Base-by-base conservation (phyloP, 73 alveolate genomes). In the Paramecium bursaria region DNA sequence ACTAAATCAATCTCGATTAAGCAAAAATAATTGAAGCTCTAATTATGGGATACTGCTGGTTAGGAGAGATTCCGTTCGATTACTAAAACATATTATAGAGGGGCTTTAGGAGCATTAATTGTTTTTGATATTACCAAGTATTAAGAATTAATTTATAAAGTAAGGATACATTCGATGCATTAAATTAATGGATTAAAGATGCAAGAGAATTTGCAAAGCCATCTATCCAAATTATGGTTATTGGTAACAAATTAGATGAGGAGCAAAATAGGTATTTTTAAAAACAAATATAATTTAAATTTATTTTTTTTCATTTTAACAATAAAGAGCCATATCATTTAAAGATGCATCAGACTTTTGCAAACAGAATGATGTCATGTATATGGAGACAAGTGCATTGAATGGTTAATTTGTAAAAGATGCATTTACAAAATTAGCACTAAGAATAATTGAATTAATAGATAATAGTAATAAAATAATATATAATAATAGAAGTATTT, bases 201-300 rank as follows among this genome's bases (percentile, higher is more conserved):
- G 74, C 86, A 50, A 85, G 74, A 60, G 76, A 87, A 61, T 80
- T 88, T 52, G 85, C 87, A 9, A 91, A 90, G 50, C 85, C 85
- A 29, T 85, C 88, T 39, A 86, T 91, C 15, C 77, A 76, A 30
- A 82, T 90, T 47, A 44, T 92, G 55, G 30, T 92, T 29, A 73
- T 92, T 5, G 97, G 97, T 4, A 92, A 92, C 85, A 92, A 92
- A 77, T 31, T 75, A 48, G 97, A 92, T 80, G 86, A 86, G 55
- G 60, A 46, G 35, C 74, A 55, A 11, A 46, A 87, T 33, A 87
- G 95, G 85, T 82, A 46, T 86, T 90, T 3, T 14, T 33, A 19
- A 30, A 14, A n/a, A n/a, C n/a, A n/a, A n/a, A n/a, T n/a, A n/a
- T n/a, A n/a, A n/a, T n/a, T n/a, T n/a, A n/a, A n/a, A n/a, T n/a